phyloP scores from a whole-genome alignment of 352 stramenopile genomes.

The Pythium monospermum region DNA sequence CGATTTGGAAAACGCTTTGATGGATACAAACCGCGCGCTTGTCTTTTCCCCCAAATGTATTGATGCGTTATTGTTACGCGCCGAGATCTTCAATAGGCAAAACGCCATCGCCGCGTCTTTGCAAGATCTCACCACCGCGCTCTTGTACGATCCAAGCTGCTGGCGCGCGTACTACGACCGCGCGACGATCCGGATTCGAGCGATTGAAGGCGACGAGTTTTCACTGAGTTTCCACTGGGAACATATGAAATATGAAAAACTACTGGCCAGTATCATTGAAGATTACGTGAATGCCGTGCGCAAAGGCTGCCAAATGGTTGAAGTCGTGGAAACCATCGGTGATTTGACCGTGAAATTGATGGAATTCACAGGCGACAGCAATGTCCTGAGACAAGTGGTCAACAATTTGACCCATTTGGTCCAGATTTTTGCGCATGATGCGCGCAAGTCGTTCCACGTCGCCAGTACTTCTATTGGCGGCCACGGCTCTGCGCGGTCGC shows the following conservation, averaged over 20 bases:
- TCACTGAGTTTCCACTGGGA: constrained; percentile 63
- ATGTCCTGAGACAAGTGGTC: constrained; percentile 57
- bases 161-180: constrained; percentile 82
- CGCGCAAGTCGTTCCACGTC: constrained; percentile 27
- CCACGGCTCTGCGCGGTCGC: not conserved
- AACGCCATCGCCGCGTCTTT: constrained; percentile 41
- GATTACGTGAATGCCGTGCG: constrained; percentile 70
- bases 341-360: constrained; percentile 61
- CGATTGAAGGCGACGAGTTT: constrained; percentile 59
- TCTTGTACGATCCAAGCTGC: constrained; percentile 53
- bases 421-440: constrained; percentile 38
- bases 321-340: constrained; percentile 71
- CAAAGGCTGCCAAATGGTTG: constrained; percentile 63
- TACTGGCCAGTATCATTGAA: constrained; percentile 61
- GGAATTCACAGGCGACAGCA: constrained; percentile 57
- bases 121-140: constrained; percentile 56
- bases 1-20: constrained; percentile 46
- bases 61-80: constrained; percentile 59
- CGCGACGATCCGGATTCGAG: constrained; percentile 54
- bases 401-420: constrained; percentile 57
- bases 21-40: constrained; percentile 56
- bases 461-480: not conserved
- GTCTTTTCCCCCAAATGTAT: constrained; percentile 56
- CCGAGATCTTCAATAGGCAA: constrained; percentile 56
- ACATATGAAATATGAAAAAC: constrained; percentile 57